Base-by-base conservation (phyloP, 306 rosid genomes). In the Argentina anserina region DNA sequence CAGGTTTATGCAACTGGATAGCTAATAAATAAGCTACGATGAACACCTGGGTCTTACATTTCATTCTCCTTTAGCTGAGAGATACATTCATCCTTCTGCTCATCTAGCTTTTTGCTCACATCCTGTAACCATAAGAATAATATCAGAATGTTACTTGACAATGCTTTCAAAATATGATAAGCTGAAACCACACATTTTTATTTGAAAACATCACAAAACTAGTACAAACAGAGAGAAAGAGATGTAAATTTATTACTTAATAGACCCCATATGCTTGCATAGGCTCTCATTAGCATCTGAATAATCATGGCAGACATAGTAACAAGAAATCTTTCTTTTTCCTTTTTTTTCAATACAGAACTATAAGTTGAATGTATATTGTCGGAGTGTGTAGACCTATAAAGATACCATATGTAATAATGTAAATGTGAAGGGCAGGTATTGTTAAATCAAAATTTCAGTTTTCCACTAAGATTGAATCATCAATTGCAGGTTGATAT, bases 31-130 rank as follows among this genome's bases (percentile, higher is more conserved):
- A 75, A 56, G 72, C 37, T 56, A 50, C 33, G 33, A 74, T 6
- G 65, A 72, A 42, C 76, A 81, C 58, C 66, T 55, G 67, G 76
- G 78, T 76, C 96, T 89, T 91, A 94, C 98, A 81, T 87, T 83
- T 94, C 98, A 72, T 94, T 94, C 83, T 94, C 98, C 88, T 87
- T 86, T 61, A 94, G 87, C 90, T 91, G 98, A 75, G 92, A 66
- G 78, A 94, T 87, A 69, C 89, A 87, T 43, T 94, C 97, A 66
- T 91, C 92, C 82, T 94, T 94, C 74, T 91, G 98, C 84, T 94
- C 98, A 64, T 94, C 98, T 77, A 94, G 97, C 85, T 82, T 91
- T 70, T 34, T 78, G 87, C 97, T 87, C 77, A 94, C 94, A 79
- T 91, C 98, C 98, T 94, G 80, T 68, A 59, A 65, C 74, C 78